Evolutionary conservation across 805 yeast species (phyloP).

Genomic region (Pichia kluyveri): DNA sequence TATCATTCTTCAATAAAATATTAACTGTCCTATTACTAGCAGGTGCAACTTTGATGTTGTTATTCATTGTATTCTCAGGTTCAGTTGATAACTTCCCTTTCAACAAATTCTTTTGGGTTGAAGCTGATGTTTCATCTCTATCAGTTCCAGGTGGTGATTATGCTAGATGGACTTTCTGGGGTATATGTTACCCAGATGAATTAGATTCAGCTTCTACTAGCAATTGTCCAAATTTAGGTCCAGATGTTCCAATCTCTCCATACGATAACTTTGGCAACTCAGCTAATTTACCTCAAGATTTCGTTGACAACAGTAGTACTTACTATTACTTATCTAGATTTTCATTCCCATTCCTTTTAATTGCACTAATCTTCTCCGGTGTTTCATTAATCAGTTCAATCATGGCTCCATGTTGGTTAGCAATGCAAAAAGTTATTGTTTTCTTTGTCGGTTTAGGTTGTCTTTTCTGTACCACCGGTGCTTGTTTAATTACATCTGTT

Average conservation of each 20-base stretch:
- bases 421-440: conserved; percentile 46
- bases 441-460: conserved; percentile 43
- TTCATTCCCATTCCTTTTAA: conserved; percentile 52
- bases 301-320: conserved; percentile 43
- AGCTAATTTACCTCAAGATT: conserved; percentile 42
- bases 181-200: conserved; percentile 43
- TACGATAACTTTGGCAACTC: conserved; percentile 59
- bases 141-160: conserved; percentile 34
- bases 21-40: conserved; percentile 32
- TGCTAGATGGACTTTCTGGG: conserved; percentile 84
- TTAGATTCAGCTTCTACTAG: conserved; percentile 21
- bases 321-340: conserved; percentile 61
- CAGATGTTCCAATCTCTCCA: conserved; percentile 71
- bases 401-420: conserved; percentile 46
- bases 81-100: conserved; percentile 50
- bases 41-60: conserved; percentile 38
- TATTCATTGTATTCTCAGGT: conserved; percentile 60
- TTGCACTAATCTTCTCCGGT: conserved; percentile 54
- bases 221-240: conserved; percentile 35
- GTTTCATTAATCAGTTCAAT: conserved; percentile 48
- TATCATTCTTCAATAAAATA: conserved; percentile 10
- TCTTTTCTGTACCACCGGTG: conserved; percentile 51
- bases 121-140: conserved; percentile 56
- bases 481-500: conserved; percentile 67
- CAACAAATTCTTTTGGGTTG: conserved; percentile 59